These are phyloP conservation scores for Peniophora sp. DNA, from an alignment of 1,284 basidiomycete genomes.

Conservation along the genomic window DNA sequence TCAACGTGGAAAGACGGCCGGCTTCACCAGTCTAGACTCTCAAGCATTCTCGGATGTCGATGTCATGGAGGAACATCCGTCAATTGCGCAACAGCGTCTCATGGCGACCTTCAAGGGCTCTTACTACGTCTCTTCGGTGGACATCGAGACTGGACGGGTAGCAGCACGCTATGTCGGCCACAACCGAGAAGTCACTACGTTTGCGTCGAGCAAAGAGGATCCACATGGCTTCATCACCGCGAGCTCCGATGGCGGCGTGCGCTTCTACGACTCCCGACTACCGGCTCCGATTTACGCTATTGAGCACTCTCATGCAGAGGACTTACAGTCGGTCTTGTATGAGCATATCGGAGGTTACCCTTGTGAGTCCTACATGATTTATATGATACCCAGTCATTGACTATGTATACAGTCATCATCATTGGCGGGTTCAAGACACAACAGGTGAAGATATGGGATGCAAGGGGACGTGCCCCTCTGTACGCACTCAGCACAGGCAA, in stretches of 20 bases:
- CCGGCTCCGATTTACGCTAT: slow-evolving; percentile 18
- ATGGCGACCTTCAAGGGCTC: slow-evolving; percentile 14
- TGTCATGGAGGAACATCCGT: slow-evolving; percentile 9
- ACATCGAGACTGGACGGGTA: slow-evolving; percentile 18
- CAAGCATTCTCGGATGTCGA: not conserved
- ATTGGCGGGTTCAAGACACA: slow-evolving; percentile 1
- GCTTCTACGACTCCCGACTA: slow-evolving; percentile 31
- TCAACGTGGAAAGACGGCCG: slow-evolving; percentile 1
- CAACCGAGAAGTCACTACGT: slow-evolving; percentile 21
- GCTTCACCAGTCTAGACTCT: not conserved
- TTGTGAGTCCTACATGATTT: slow-evolving; percentile 1
- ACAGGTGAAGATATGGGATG: slow-evolving; percentile 5
- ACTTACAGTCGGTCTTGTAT: slow-evolving; percentile 3
- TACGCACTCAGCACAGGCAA: slow-evolving; percentile 6
- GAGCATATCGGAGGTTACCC: slow-evolving; percentile 8
- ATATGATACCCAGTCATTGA: not conserved
- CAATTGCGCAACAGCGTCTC: slow-evolving; percentile 6
- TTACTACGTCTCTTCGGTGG: slow-evolving; percentile 14
- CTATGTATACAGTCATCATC: not conserved
- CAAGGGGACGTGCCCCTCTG: not conserved
- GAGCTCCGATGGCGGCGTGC: slow-evolving; percentile 26
- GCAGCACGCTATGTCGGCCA: slow-evolving; percentile 30
- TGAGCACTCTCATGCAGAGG: slow-evolving; percentile 7
- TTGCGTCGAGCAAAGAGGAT: slow-evolving; percentile 26
- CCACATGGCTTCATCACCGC: slow-evolving; percentile 28